Percentiles rank a stretch among this genome's conserved stretches.
phyloP scores from a whole-genome alignment of 1,284 basidiomycete species.

The Porogramme epimiltina region DNA sequence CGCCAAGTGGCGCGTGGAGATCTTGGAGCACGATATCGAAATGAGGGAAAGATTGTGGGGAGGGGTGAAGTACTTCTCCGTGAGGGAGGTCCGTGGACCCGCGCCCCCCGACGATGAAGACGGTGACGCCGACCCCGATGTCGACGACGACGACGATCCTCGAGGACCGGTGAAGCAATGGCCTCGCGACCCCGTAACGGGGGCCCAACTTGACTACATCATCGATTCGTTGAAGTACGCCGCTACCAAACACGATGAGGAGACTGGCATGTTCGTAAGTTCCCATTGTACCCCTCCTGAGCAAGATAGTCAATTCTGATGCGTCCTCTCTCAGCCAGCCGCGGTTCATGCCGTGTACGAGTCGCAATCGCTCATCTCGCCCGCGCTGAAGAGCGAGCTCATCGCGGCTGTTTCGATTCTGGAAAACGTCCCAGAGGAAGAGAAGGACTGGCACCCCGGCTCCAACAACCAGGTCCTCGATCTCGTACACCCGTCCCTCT shows the following conservation, averaged over 20 bases:
- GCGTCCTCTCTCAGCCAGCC: not conserved
- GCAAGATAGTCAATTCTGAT: no score
- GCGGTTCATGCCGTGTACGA: not conserved
- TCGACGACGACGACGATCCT: not conserved
- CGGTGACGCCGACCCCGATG: no score
- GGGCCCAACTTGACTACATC: conserved; percentile 9
- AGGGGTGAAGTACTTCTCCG: not conserved
- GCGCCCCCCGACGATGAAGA: not conserved
- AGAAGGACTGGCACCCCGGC: conserved; percentile 11
- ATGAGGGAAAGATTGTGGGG: not conserved
- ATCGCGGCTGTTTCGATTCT: not conserved
- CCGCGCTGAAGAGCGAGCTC: not conserved
- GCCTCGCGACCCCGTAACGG: conserved; percentile 1
- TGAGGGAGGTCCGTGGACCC: not conserved
- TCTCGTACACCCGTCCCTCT: conserved; percentile 9
- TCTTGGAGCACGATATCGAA: conserved; percentile 6
- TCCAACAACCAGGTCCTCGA: conserved; percentile 6
- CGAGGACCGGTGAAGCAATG: conserved; percentile 1
- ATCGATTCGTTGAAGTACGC: conserved; percentile 2
- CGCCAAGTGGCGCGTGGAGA: conserved; percentile 22
- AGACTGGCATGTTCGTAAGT: conserved; percentile 27
- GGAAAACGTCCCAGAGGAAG: conserved; percentile 4
- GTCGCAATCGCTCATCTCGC: not conserved
- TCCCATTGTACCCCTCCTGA: not conserved
- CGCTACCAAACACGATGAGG: not conserved